Evolutionary conservation across 306 rosid genomes (phyloP).

Genomic region (Cyclanthera cordifolia): DNA sequence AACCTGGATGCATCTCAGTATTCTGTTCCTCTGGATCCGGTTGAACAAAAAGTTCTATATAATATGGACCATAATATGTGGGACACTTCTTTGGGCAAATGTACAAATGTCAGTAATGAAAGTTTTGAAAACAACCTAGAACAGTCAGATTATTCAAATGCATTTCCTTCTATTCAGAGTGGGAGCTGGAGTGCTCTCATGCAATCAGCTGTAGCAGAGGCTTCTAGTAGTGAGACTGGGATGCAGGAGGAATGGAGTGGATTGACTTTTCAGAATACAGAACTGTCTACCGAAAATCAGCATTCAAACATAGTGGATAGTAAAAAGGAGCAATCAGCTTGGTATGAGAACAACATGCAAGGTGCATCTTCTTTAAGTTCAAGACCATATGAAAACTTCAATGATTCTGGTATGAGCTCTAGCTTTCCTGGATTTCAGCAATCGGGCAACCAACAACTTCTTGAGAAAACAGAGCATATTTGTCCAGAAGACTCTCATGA

Average conservation of each 20-base stretch:
- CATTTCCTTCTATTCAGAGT: conserved; percentile 34
- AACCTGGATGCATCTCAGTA: conserved; percentile 27
- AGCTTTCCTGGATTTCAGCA: conserved; percentile 42
- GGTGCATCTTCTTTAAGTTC: conserved; percentile 34
- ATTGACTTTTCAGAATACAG: conserved; percentile 42
- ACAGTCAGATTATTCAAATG: conserved; percentile 18
- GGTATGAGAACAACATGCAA: conserved; percentile 40
- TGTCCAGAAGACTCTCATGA: conserved; percentile 28
- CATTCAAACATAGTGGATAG: conserved; percentile 34
- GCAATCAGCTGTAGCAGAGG: conserved; percentile 60
- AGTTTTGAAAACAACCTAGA: conserved; percentile 27
- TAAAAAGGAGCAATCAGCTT: conserved; percentile 35
- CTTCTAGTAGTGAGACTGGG: conserved; percentile 52
- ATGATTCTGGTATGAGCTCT: conserved; percentile 32
- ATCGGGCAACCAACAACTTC: conserved; percentile 21
- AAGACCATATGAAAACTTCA: conserved; percentile 25
- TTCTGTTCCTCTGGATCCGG: conserved; percentile 41
- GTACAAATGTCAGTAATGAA: conserved; percentile 25
- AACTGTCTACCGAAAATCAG: conserved; percentile 39
- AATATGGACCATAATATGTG: conserved; percentile 33
- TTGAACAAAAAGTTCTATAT: conserved; percentile 43
- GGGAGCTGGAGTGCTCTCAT: conserved; percentile 60
- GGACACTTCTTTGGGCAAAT: conserved; percentile 27
- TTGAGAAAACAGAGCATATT: conserved; percentile 27
- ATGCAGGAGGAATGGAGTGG: conserved; percentile 59